Evolutionary conservation across 2,329 filamentous ascomycete genomes (phyloP).

Genomic region (Trichoderma sp.): DNA sequence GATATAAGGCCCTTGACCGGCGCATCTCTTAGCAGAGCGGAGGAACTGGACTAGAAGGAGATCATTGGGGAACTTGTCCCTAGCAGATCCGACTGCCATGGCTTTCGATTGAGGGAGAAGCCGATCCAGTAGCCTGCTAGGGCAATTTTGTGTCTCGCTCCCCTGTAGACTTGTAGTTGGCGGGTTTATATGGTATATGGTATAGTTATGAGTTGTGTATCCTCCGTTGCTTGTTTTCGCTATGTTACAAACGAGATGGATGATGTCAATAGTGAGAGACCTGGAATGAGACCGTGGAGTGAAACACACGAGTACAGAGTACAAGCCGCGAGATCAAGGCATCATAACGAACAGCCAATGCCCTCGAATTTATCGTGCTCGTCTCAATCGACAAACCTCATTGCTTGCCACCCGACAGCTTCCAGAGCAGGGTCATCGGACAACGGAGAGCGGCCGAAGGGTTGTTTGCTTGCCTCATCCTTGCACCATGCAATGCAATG

Average conservation of each 20-base stretch:
- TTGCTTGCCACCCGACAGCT: background rate
- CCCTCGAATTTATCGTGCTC: background rate
- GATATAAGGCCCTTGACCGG: slow-evolving; percentile 15
- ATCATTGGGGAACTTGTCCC: slow-evolving; percentile 21
- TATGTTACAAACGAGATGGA: background rate
- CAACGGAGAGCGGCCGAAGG: slow-evolving; percentile 14
- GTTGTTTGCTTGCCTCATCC: slow-evolving; percentile 8
- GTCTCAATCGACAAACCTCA: background rate
- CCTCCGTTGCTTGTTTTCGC: background rate
- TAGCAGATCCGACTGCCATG: slow-evolving; percentile 8
- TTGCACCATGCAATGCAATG: slow-evolving; percentile 12
- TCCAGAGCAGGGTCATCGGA: slow-evolving; percentile 10
- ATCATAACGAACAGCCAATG: background rate
- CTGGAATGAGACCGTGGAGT: background rate
- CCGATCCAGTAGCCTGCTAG: background rate
- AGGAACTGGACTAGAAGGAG: slow-evolving; percentile 22
- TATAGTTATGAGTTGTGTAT: background rate
- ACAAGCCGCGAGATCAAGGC: background rate
- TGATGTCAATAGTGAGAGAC: background rate
- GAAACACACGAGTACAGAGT: background rate
- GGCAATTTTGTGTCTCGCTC: background rate
- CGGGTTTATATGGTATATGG: background rate
- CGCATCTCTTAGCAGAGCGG: slow-evolving; percentile 14
- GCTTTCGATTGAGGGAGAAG: background rate
- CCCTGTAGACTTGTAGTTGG: background rate